Percentiles rank a stretch among this genome's conserved stretches.
Conservation (phyloP, 306 rosid species). For the Vigna reflexopilosa region DNA sequence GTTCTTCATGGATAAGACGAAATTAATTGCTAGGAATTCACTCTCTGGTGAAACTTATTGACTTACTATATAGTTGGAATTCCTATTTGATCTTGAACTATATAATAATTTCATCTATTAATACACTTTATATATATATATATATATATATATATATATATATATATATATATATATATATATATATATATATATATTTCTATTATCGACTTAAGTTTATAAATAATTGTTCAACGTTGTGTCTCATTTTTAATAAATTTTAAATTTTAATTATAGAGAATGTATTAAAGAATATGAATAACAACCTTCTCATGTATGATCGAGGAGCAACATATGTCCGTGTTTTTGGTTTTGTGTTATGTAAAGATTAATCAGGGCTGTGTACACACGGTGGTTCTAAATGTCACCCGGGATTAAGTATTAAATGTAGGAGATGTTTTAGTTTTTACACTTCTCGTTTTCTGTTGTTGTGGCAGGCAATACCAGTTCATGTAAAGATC, state of each 20-base stretch:
- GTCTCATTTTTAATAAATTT: background rate
- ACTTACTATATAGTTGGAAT: too few species aligned
- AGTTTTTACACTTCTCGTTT: background rate
- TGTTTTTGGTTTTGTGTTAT: background rate
- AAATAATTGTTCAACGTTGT: too few species aligned
- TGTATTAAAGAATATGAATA: background rate
- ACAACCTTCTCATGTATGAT: background rate
- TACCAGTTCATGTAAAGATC: conserved; percentile 44
- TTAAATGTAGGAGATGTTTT: conserved; percentile 31
- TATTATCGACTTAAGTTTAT: background rate
- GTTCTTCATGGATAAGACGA: background rate
- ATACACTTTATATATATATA: background rate
- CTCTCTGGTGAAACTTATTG: background rate
- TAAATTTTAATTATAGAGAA: background rate
- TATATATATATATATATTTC: background rate
- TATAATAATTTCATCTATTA: too few species aligned
- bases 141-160: too few species aligned
- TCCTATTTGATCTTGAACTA: too few species aligned
- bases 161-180: too few species aligned
- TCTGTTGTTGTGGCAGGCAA: conserved; percentile 43
- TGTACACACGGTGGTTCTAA: background rate
- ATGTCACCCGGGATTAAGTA: background rate
- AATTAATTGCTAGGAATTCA: background rate
- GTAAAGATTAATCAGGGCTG: background rate
- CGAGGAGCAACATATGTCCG: background rate